These are phyloP conservation scores for Pythium myriotylum DNA, from an alignment of 352 stramenopile genomes.

Conservation along the genomic window DNA sequence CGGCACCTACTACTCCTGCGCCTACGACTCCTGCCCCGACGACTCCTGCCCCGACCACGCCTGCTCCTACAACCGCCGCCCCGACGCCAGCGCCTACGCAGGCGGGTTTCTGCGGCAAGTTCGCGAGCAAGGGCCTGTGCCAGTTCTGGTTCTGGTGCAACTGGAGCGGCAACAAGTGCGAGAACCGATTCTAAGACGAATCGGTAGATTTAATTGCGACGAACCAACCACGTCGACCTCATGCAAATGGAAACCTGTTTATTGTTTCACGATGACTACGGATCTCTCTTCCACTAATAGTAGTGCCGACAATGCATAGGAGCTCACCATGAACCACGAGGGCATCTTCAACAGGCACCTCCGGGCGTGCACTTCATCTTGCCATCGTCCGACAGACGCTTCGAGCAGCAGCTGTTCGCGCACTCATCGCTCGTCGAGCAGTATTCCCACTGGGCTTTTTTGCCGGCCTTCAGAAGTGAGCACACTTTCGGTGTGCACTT, in stretches of 20 bases:
- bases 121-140: conserved; percentile 10
- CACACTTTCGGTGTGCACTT: conserved; percentile 24
- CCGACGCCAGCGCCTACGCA: background rate
- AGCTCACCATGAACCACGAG: no score
- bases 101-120: conserved; percentile 13
- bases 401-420: conserved; percentile 23
- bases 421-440: conserved; percentile 9
- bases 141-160: conserved; percentile 18
- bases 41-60: background rate
- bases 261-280: no score
- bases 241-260: no score
- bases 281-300: no score
- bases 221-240: no score
- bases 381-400: conserved; percentile 14
- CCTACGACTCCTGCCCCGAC: background rate
- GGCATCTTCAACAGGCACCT: conserved; percentile 1
- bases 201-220: no score
- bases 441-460: conserved; percentile 14
- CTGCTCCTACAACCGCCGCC: background rate
- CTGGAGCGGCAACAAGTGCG: conserved; percentile 8
- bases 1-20: background rate
- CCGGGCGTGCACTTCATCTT: conserved; percentile 25
- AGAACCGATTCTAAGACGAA: conserved; percentile 8
- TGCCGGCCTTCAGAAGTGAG: no score
- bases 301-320: no score